A percentile compares a stretch with the other conserved stretches of the same genome.
Conservation (phyloP, 306 rosid species). For the Fragaria iinumae region DNA sequence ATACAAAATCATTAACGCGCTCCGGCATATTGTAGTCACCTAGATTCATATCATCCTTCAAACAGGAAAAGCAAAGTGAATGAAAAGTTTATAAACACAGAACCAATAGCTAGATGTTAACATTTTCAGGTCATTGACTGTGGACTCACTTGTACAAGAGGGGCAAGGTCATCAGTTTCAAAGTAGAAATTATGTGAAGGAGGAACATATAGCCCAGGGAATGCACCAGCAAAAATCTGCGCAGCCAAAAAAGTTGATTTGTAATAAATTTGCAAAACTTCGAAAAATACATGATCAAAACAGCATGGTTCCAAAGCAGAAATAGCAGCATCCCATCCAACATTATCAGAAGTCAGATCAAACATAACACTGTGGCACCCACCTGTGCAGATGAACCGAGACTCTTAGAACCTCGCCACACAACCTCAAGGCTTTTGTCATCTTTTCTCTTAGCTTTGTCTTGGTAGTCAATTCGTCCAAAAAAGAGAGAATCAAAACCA, state of each 20-base stretch:
- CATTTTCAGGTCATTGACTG: not conserved
- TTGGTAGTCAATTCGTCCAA: conserved; percentile 43
- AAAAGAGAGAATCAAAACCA: conserved; percentile 43
- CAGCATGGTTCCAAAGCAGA: not conserved
- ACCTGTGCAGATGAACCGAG: conserved; percentile 44
- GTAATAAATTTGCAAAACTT: too few relatives aligned
- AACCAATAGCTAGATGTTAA: not conserved
- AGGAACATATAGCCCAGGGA: conserved; percentile 72
- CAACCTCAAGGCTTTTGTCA: conserved; percentile 44
- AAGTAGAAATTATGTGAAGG: conserved; percentile 54
- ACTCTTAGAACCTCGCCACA: conserved; percentile 43
- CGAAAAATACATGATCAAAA: too few relatives aligned
- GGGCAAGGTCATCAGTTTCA: conserved; percentile 58
- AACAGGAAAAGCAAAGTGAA: conserved; percentile 9
- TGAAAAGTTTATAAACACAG: not conserved
- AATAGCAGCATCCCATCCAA: too few relatives aligned
- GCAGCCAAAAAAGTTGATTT: not conserved
- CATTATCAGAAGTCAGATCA: too few relatives aligned
- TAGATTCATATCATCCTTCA: conserved; percentile 63
- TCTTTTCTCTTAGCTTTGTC: conserved; percentile 33
- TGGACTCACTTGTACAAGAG: conserved; percentile 64
- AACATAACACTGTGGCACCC: not conserved
- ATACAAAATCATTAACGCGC: conserved; percentile 69
- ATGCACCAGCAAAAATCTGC: conserved; percentile 73
- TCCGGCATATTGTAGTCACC: conserved; percentile 71